Evolutionary conservation across 148 eudicot genomes (phyloP), one percentile per base, ranked within the genome.

Genomic region (Camellia granthamiana): DNA sequence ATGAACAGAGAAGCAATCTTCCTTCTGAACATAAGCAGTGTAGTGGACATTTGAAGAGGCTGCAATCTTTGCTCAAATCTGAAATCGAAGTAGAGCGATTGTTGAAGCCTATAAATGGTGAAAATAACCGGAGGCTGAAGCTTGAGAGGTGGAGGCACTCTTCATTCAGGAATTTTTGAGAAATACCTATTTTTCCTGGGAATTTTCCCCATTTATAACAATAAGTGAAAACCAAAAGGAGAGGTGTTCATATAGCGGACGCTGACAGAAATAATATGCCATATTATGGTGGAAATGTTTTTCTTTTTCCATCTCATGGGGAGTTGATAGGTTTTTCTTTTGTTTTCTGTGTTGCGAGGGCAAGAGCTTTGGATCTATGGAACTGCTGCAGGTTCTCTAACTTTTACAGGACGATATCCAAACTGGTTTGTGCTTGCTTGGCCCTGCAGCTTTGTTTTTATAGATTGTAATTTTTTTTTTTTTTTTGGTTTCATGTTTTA

Each of bases 51-150:
- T 75, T 94, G 67, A 90, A 84, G 83, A 79, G 90, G 84, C 73
- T 94, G 74, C 92, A 92, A 38, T 82, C 90, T n/a, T 83, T 86
- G 38, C 89, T 94, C 69, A 91, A 89, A 76, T 83, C 85, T 0
- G 91, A 90, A 68, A 80, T 81, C 38, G 92, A 88, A 80, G 75
- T 86, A 0, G 88, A 86, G 78, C 77, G 88, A 67, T 55, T 86
- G 41, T 72, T 90, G 82, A 90, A 89, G 73, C 91, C 89, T 21
- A 60, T 84, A 54, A 87, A 88, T 78, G 81, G 76, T 15, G 89
- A 90, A 72, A 63, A 82, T 67, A 81, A 75, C 73, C 59, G 88
- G 75, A 80, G 83, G 83, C 52, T 81, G 74, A 90, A 88, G 83
- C 65, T 81, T 49, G 95, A 84, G 78, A 78, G 90, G 83, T 81